Evolutionary conservation across 805 yeast species (phyloP).

Genomic region (Metschnikowia kofuensis): DNA sequence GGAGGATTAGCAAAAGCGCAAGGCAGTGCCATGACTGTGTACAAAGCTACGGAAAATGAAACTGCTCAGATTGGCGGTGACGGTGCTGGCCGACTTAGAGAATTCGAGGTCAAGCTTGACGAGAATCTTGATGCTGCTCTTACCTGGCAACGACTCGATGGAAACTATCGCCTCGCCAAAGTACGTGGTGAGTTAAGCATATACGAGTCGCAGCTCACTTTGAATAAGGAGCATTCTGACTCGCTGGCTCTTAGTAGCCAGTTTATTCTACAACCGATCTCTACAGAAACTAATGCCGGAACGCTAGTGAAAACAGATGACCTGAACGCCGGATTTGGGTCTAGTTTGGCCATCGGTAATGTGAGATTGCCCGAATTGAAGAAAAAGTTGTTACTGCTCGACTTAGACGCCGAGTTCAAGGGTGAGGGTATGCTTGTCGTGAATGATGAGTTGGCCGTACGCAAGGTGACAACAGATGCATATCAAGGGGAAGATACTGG

Average conservation of each 20-base stretch:
- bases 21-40: conserved; percentile 29
- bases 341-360: conserved; percentile 75
- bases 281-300: not conserved
- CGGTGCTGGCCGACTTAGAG: conserved; percentile 42
- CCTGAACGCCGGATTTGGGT: conserved; percentile 5
- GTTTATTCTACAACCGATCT: conserved; percentile 9
- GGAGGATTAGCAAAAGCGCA: conserved; percentile 15
- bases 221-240: conserved; percentile 3
- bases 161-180: conserved; percentile 79
- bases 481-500: conserved; percentile 59
- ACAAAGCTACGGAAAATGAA: conserved; percentile 35
- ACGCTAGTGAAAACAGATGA: not conserved
- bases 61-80: conserved; percentile 43
- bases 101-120: conserved; percentile 65
- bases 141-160: conserved; percentile 82
- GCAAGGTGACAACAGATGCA: conserved; percentile 52
- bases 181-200: conserved; percentile 63
- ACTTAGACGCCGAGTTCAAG: conserved; percentile 79
- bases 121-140: conserved; percentile 57
- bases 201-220: conserved; percentile 5
- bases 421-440: conserved; percentile 92
- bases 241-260: conserved; percentile 7
- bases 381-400: conserved; percentile 52
- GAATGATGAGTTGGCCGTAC: conserved; percentile 69
- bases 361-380: conserved; percentile 78